These are phyloP conservation scores for Scleroderma bovista DNA, from an alignment of 768 basidiomycete genomes.

Conservation along the genomic window DNA sequence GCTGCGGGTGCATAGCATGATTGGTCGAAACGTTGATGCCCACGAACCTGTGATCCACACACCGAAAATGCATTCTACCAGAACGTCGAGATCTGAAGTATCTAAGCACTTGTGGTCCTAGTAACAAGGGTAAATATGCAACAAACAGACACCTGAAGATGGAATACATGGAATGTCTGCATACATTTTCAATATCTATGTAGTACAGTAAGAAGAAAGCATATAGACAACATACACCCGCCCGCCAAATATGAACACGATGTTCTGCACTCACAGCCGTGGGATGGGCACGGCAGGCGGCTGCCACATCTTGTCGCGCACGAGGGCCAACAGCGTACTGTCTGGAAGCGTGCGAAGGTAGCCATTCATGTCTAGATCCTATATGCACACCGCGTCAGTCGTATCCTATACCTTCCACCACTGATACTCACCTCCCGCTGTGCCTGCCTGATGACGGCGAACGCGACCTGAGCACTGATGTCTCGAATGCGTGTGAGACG, in stretches of 20 bases:
- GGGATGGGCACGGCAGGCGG: slow-evolving; percentile 33
- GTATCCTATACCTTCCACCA: neutral
- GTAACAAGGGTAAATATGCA: too few species aligned
- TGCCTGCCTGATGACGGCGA: slow-evolving; percentile 57
- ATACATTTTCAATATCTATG: neutral
- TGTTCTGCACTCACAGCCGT: slow-evolving; percentile 13
- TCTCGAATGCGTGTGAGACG: slow-evolving; percentile 61
- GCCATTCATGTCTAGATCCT: slow-evolving; percentile 43
- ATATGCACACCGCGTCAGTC: slow-evolving; percentile 2
- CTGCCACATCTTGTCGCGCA: slow-evolving; percentile 54
- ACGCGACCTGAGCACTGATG: slow-evolving; percentile 56
- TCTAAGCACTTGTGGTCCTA: too few species aligned
- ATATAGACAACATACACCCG: too few species aligned
- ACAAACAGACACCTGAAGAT: too few species aligned
- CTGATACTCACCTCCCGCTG: slow-evolving; percentile 49
- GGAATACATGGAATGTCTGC: too few species aligned
- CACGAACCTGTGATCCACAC: too few species aligned
- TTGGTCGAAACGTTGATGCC: too few species aligned
- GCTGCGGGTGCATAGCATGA: too few species aligned
- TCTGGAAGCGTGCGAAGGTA: slow-evolving; percentile 46
- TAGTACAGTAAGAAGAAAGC: neutral
- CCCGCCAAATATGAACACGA: too few species aligned
- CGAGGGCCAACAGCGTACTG: slow-evolving; percentile 41
- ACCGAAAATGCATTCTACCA: too few species aligned
- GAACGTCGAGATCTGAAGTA: too few species aligned